Base-by-base conservation (phyloP, 257 asterid species). In the Ehretia macrophylla region DNA sequence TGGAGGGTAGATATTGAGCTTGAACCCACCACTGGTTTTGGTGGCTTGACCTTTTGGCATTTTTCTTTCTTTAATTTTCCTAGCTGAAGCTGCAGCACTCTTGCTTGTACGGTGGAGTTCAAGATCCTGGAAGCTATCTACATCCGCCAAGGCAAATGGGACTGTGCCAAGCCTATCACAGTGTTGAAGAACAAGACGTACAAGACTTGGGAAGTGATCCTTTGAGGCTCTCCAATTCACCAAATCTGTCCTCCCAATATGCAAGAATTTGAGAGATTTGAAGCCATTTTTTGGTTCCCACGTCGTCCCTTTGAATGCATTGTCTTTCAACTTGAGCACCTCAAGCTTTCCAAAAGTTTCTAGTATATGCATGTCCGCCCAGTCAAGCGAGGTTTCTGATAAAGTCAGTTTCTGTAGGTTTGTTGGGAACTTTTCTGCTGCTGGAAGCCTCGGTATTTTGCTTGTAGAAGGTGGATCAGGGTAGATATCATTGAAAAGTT, bases 1-100 rank as follows among this genome's bases (percentile, higher is more conserved):
- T 17, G 57, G 70, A 48, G 77, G 83, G 47, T 64, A 70, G 50
- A 77, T 51, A 42, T 58, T 40, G 50, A 77, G 75, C 66, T 67
- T 58, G 57, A 77, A 62, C 18, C 51, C 66, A 13, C 56, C 13
- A 17, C 47, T 10, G 11, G 47, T 42, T 42, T 42, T 42, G 47
- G 47, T 42, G 47, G 3, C 47, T 14, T 42, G 12, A 10, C 11
- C 47, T 42, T 42, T 42, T 42, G 47, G 8, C 3, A 0, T 11
- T 19, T 42, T 37, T 0, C 5, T 12, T 5, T 42, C 12, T 3
- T 45, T 10, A 39, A 79, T 60, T 19, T 40, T 49, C 60, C 54
- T 50, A 27, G 79, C 79, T 32, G 75, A 72, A 13, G 38, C 20
- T 21, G 62, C 72, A 10, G 74, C 75, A 0, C 2, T 17, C 20